Evolutionary conservation across 2,329 filamentous ascomycete species (phyloP), one percentile per base, ranked within the genome.

Genomic region (Emericellopsis atlantica): DNA sequence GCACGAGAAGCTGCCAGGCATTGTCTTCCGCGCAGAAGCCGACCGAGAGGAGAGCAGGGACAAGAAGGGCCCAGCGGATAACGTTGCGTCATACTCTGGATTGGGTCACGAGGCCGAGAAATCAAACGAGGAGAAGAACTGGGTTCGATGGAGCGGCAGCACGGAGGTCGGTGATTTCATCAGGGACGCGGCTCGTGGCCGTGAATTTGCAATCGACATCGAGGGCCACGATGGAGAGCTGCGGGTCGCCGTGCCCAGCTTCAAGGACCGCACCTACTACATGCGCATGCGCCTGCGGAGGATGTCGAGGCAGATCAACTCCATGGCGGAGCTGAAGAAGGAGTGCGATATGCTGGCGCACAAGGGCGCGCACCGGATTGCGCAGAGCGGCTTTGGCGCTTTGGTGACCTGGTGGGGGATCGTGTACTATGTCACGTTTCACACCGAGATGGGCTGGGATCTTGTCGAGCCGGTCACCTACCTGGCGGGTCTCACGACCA

Each of bases 151-250:
- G 89, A 88, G 82, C 36, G 78, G 79, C 34, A 85, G 81, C 24
- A 95, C 89, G 1, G 89, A 95, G 56, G 83, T 95, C 26, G 89
- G 89, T 9, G 89, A 95, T 61, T 95, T 95, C 54, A 92, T 95
- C 48, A 79, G 87, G 8, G 89, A 95, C 55, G 88, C 89, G 0
- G 85, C 88, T 1, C 71, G 85, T 4, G 85, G 84, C 0, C 78
- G 84, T 41, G 86, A 94, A 54, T 95, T 95, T 54, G 78, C 82
- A 4, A 79, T 95, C 35, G 76, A 82, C 40, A 85, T 95, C 43
- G 83, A 93, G 54, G 85, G 85, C 0, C 63, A 67, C 43, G 14
- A 14, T 10, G 49, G 61, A 12, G 77, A 87, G 49, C 81, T 95
- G 49, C 74, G 78, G 14, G 81, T 95, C 6, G 79, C 77, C 0